phyloP scores from a whole-genome alignment of 495 filamentous ascomycete species.

The Neurospora sp. region DNA sequence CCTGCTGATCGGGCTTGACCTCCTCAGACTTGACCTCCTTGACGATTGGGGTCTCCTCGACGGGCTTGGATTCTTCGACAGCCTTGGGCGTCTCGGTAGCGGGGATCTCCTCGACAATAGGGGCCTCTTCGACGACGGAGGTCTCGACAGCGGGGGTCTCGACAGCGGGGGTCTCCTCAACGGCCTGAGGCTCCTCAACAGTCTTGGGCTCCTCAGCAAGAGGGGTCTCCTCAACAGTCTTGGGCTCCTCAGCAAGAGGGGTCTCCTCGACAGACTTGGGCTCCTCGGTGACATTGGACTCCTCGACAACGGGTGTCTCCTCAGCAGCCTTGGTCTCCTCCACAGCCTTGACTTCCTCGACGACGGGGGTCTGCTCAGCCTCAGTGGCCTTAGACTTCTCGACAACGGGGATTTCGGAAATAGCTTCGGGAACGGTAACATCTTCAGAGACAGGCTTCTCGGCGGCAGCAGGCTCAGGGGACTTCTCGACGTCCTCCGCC shows the following conservation, averaged over 20 bases:
- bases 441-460: slow-evolving; percentile 1
- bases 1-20: not conserved
- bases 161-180: not conserved
- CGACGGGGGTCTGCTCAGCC: slow-evolving; percentile 1
- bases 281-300: not conserved
- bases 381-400: slow-evolving; percentile 7
- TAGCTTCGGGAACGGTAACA: not conserved
- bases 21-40: slow-evolving; percentile 5
- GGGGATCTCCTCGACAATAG: not conserved
- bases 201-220: not conserved
- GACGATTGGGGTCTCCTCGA: slow-evolving; percentile 1
- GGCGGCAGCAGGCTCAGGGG: not conserved
- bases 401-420: slow-evolving; percentile 4
- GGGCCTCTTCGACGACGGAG: not conserved
- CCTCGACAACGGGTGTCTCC: slow-evolving; percentile 7
- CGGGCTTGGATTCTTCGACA: slow-evolving; percentile 4
- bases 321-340: slow-evolving; percentile 4
- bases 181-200: not conserved
- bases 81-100: slow-evolving; percentile 4
- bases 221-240: slow-evolving; percentile 1
- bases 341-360: slow-evolving; percentile 2
- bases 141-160: slow-evolving; percentile 3
- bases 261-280: slow-evolving; percentile 2
- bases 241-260: not conserved
- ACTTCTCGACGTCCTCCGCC: slow-evolving; percentile 4